Evolutionary conservation across 331 rosid genomes (phyloP), one percentile per base, ranked within the genome.

Genomic region (Saraca asoca): DNA sequence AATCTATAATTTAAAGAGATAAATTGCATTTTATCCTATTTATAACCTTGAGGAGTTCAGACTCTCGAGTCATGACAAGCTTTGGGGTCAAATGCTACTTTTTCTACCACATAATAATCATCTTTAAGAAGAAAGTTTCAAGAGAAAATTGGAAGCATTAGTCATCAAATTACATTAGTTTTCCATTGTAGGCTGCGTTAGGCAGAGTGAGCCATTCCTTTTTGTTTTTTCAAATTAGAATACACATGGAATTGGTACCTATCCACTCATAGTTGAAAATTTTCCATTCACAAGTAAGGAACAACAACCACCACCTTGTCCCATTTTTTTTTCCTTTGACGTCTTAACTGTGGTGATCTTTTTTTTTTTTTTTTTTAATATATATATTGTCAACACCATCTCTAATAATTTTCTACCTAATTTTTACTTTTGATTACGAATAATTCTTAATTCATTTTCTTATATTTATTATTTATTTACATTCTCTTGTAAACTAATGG

Each of bases 241-340:
- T 5, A 33, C 33, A 33, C 33, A 18, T 31, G 58, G 66, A 44
- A 60, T 38, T 51, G 68, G 68, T 14, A 51, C 19, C 33, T 60
- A 24, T 70, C 68, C 68, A 70, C 59, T 51, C 2, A 39, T 19
- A 12, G 18, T 34, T 35, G 49, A 48, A 50, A 35, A 14, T n/a
- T 31, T 15, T 46, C 10, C 15, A 5, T 0, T 7, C 6, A 35
- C 31, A 49, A 29, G 9, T 14, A 34, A 34, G 44, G 31, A 33
- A 37, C 10, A 19, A 19, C 17, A 12, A 19, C 17, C 11, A 20
- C 52, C 9, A 5, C 20, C 52, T 6, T 1, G 52, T 46, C 52
- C 19, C 5, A 46, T 46, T 14, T 14, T 14, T 14, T 2, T 0
- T 14, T n/a, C n/a, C n/a, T 51, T 18, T 7, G 56, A 51, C 31